Evolutionary conservation across 2,329 filamentous ascomycete species (phyloP), one percentile per base, ranked within the genome.

Genomic region (Geosmithia morbida): DNA sequence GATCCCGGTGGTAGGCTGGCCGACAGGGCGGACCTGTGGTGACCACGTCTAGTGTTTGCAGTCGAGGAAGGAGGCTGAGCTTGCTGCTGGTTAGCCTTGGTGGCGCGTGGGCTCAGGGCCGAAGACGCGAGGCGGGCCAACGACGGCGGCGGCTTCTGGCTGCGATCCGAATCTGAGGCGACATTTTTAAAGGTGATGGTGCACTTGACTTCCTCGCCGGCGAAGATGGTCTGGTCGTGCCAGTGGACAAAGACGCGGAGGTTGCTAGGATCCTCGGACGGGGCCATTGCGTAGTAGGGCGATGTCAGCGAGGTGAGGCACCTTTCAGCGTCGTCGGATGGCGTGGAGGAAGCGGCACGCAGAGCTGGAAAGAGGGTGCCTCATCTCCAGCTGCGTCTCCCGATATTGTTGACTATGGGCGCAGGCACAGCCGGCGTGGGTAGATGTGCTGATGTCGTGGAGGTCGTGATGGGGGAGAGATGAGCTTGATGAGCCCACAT

Each of bases 101-200:
- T 8, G 22, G 22, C 22, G 22, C 22, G 22, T 8, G 22, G 8
- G 22, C 22, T 26, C 22, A 26, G 22, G 22, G 22, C 22, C 22
- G 22, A 26, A 8, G 22, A 26, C 8, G 22, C 22, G 22, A 26
- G 51, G 46, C 22, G 22, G 22, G 22, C 22, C 22, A 8, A 26
- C 22, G 22, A 26, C 29, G 57, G 48, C 46, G 53, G 51, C 44
- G 53, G 54, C 26, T 53, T 51, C 44, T 49, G 52, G 49, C 53
- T 59, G 45, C 66, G 63, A 43, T 53, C 60, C 37, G 63, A 53
- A 40, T 66, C 67, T 45, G 75, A 60, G 41, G 78, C 74, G 52
- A 89, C 75, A 62, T 98, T 98, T 67, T 85, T 90, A 69, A 98
- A 98, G 46, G 87, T 96, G 63, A 98, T 94, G 55, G 83, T 88